phyloP scores from a whole-genome alignment of 1,139 yeast genomes.

The Sugiyamaella sp. region DNA sequence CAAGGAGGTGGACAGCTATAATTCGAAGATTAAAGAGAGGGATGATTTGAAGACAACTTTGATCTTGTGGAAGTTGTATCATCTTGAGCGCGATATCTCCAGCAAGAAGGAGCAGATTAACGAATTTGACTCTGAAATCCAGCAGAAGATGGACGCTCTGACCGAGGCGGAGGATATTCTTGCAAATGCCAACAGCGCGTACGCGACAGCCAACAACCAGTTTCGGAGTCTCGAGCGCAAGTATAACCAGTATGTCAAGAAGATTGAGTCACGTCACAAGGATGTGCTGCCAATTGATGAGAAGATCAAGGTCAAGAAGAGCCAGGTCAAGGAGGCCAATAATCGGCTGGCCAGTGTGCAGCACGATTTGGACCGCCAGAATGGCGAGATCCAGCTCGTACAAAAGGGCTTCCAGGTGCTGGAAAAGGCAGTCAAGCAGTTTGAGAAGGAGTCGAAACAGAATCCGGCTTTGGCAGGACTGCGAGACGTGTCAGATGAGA shows the following conservation, averaged over 20 bases:
- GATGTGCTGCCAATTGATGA: conserved; percentile 61
- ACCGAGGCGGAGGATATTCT: conserved; percentile 24
- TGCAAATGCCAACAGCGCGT: conserved; percentile 26
- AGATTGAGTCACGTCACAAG: conserved; percentile 52
- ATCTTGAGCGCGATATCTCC: conserved; percentile 55
- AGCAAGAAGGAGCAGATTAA: conserved; percentile 28
- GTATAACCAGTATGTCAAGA: conserved; percentile 46
- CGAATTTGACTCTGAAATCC: conserved; percentile 39
- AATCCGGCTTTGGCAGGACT: conserved; percentile 31
- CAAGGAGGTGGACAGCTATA: conserved; percentile 70
- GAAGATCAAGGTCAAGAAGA: conserved; percentile 52
- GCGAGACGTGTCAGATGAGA: conserved; percentile 50
- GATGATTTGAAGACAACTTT: conserved; percentile 52
- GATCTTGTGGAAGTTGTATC: conserved; percentile 68
- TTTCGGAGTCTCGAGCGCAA: conserved; percentile 48
- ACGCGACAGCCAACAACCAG: conserved; percentile 31
- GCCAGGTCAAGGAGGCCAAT: conserved; percentile 53
- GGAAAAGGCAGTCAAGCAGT: conserved; percentile 49
- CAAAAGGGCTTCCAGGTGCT: conserved; percentile 55
- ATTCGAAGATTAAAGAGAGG: conserved; percentile 52
- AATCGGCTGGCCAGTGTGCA: conserved; percentile 57
- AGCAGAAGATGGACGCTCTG: conserved; percentile 34
- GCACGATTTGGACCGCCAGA: conserved; percentile 58
- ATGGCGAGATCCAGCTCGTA: conserved; percentile 47
- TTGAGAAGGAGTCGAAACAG: conserved; percentile 48